Conservation (phyloP, 768 basidiomycete species). For the Pisolithus tinctorius region DNA sequence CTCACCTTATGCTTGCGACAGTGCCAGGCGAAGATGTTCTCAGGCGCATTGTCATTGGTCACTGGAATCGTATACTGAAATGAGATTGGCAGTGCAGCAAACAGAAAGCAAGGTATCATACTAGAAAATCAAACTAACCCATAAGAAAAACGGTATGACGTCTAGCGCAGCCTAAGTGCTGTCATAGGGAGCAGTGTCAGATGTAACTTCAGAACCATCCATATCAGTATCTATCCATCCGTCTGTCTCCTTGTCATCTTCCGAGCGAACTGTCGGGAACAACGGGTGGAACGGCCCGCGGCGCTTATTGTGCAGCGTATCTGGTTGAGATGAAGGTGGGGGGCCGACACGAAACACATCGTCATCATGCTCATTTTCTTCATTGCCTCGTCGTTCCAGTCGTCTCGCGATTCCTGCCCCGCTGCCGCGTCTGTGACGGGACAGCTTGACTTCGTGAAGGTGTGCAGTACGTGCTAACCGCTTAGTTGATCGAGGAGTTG, state of each 20-base stretch:
- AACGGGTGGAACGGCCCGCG: slow-evolving; percentile 10
- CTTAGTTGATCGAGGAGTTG: slow-evolving; percentile 33
- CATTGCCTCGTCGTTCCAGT: slow-evolving; percentile 1
- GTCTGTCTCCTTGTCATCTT: slow-evolving; percentile 19
- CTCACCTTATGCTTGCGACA: too few relatives aligned
- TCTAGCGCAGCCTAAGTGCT: slow-evolving; percentile 1
- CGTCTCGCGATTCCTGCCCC: slow-evolving; percentile 3
- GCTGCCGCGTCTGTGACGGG: slow-evolving; percentile 9
- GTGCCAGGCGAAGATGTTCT: too few relatives aligned
- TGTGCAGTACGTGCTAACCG: slow-evolving; percentile 63
- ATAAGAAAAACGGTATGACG: too few relatives aligned
- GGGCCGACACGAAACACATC: slow-evolving; percentile 13
- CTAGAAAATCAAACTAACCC: too few relatives aligned
- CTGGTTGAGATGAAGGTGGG: not conserved
- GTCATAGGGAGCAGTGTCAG: slow-evolving; percentile 10
- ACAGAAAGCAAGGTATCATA: too few relatives aligned
- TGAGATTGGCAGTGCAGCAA: too few relatives aligned
- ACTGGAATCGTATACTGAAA: too few relatives aligned
- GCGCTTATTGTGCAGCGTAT: not conserved
- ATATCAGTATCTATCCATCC: slow-evolving; percentile 36
- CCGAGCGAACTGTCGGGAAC: not conserved
- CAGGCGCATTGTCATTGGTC: too few relatives aligned
- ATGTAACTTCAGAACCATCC: slow-evolving; percentile 23
- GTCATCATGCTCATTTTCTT: slow-evolving; percentile 7
- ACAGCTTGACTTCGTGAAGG: slow-evolving; percentile 51